Evolutionary conservation across 306 rosid genomes (phyloP).

Genomic region (Styphnolobium japonicum): DNA sequence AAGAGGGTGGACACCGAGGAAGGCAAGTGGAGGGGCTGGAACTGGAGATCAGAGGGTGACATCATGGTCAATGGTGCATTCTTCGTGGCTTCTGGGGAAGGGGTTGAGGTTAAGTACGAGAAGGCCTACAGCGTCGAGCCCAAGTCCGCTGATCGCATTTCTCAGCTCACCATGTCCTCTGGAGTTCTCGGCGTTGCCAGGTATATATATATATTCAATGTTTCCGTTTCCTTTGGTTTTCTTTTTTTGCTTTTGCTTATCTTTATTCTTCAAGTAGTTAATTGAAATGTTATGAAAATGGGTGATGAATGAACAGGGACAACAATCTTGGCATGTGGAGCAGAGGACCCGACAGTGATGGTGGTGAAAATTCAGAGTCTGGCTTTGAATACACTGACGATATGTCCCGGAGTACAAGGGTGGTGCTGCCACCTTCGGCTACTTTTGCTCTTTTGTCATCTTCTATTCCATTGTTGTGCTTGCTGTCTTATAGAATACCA

Average conservation of each 20-base stretch:
- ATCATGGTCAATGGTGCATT: slow-evolving; percentile 79
- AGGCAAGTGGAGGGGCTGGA: slow-evolving; percentile 79
- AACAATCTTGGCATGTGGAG: slow-evolving; percentile 52
- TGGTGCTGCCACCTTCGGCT: neutral
- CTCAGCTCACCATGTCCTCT: slow-evolving; percentile 64
- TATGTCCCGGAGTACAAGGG: slow-evolving; percentile 3
- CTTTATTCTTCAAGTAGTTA: neutral
- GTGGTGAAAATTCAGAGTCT: neutral
- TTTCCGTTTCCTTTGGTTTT: too few relatives aligned
- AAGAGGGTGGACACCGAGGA: slow-evolving; percentile 70
- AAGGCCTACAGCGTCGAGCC: slow-evolving; percentile 94
- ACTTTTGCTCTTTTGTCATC: neutral
- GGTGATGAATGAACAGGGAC: slow-evolving; percentile 29
- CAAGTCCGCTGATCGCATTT: slow-evolving; percentile 67
- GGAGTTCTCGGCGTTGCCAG: slow-evolving; percentile 87
- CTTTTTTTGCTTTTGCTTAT: neutral
- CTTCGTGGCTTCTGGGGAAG: slow-evolving; percentile 76
- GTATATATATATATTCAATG: slow-evolving; percentile 21
- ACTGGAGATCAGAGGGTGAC: slow-evolving; percentile 94
- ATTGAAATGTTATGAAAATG: neutral
- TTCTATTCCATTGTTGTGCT: neutral
- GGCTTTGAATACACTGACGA: slow-evolving; percentile 37
- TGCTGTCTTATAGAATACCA: neutral
- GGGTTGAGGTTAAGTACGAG: slow-evolving; percentile 77
- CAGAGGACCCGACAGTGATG: slow-evolving; percentile 24